Percentiles rank a stretch among this genome's conserved stretches.
phyloP scores from a whole-genome alignment of 2,329 filamentous ascomycete genomes.

The Chalara sp. region DNA sequence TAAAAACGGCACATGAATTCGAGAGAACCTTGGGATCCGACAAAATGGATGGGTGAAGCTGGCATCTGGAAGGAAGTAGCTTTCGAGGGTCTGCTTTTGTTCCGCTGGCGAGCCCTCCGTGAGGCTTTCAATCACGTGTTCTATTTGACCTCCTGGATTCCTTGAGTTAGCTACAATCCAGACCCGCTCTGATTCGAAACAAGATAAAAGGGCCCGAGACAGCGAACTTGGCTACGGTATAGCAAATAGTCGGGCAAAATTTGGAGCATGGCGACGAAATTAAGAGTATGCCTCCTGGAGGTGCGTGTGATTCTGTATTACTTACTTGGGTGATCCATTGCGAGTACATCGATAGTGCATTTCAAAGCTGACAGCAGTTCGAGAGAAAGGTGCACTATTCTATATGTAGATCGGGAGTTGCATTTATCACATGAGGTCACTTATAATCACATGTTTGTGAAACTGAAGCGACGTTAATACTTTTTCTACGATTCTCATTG shows the following conservation, averaged over 20 bases:
- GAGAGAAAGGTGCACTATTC: too few relatives aligned
- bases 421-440: too few relatives aligned
- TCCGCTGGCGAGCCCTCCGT: constrained; percentile 59
- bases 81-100: constrained; percentile 58
- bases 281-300: too few relatives aligned
- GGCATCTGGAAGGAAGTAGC: constrained; percentile 68
- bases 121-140: constrained; percentile 58
- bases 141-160: constrained; percentile 49
- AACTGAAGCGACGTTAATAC: too few relatives aligned
- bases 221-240: background rate
- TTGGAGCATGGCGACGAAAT: background rate
- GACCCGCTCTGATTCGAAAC: background rate
- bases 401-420: too few relatives aligned
- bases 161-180: constrained; percentile 7
- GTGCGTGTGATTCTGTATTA: background rate
- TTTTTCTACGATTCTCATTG: too few relatives aligned
- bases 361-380: too few relatives aligned
- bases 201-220: background rate
- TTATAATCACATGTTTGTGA: too few relatives aligned
- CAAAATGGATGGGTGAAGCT: constrained; percentile 76
- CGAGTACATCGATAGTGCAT: background rate
- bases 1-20: constrained; percentile 34
- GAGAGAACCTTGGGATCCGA: constrained; percentile 51
- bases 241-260: background rate
- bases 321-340: constrained; percentile 39